These are phyloP conservation scores for Fraxinus xanthoxyloides DNA, from an alignment of 305 asterid species.

Conservation along the genomic window DNA sequence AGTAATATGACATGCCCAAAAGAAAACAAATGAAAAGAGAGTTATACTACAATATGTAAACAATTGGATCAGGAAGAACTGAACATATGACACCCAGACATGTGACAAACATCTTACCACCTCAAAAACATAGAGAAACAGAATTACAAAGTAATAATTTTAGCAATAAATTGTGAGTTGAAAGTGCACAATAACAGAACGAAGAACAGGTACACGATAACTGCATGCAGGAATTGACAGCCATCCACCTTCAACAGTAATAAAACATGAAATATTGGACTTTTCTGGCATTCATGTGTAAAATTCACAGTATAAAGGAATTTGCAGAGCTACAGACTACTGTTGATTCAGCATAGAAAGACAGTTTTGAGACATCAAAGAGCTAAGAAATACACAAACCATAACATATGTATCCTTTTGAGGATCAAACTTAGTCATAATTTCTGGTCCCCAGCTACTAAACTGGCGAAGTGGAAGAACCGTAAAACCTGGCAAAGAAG, in stretches of 20 bases:
- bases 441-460: conserved; percentile 89
- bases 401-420: conserved; percentile 83
- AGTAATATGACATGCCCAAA: neutral
- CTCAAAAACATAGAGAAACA: neutral
- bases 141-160: neutral
- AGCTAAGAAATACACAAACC: conserved; percentile 42
- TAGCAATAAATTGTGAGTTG: neutral
- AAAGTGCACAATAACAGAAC: neutral
- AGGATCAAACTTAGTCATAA: conserved; percentile 62
- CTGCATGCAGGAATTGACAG: neutral
- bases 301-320: conserved; percentile 4
- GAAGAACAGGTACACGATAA: conserved; percentile 7
- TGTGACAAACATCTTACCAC: neutral
- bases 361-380: neutral
- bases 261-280: neutral
- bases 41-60: neutral
- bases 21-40: neutral
- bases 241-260: neutral
- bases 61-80: neutral
- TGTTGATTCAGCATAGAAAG: conserved; percentile 6
- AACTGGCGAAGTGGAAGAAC: conserved; percentile 91
- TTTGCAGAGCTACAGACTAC: neutral
- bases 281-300: neutral
- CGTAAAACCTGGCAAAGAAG: conserved; percentile 74
- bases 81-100: neutral